These are phyloP conservation scores for Opeltia flavorubescens DNA, from an alignment of 495 filamentous ascomycete genomes.

Conservation along the genomic window DNA sequence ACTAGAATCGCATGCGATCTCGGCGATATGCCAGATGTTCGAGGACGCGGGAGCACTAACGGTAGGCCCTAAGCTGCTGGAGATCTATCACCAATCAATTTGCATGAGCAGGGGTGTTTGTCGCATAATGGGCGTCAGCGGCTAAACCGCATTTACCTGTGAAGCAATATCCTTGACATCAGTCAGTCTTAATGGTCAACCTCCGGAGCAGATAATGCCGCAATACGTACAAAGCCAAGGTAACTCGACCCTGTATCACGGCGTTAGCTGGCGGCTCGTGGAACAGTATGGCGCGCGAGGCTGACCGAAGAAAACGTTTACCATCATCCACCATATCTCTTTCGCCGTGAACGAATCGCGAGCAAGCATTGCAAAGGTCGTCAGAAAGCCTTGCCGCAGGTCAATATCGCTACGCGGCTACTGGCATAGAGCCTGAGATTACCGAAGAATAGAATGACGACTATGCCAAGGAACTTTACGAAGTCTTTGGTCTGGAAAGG, in stretches of 20 bases:
- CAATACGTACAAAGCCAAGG: constrained; percentile 60
- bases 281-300: constrained; percentile 17
- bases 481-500: constrained; percentile 64
- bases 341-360: constrained; percentile 57
- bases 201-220: constrained; percentile 9
- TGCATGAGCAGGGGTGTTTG: too few species aligned
- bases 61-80: constrained; percentile 24
- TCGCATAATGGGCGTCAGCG: not conserved
- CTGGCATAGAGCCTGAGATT: constrained; percentile 1
- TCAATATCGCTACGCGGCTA: constrained; percentile 8
- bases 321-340: constrained; percentile 74
- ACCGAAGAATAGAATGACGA: constrained; percentile 68
- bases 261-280: constrained; percentile 23
- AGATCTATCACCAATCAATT: constrained; percentile 18
- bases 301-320: constrained; percentile 57
- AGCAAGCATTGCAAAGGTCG: constrained; percentile 80
- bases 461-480: constrained; percentile 77
- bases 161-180: constrained; percentile 34
- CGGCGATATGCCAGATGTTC: not conserved
- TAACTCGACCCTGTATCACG: constrained; percentile 47
- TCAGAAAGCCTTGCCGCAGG: constrained; percentile 61
- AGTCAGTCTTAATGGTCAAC: constrained; percentile 34
- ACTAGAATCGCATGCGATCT: constrained; percentile 18
- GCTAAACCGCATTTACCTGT: constrained; percentile 24
- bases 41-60: constrained; percentile 28